These are phyloP conservation scores for Ophiocordyceps camponoti-rufipedis DNA, from an alignment of 2,329 filamentous ascomycete species.

Conservation along the genomic window DNA sequence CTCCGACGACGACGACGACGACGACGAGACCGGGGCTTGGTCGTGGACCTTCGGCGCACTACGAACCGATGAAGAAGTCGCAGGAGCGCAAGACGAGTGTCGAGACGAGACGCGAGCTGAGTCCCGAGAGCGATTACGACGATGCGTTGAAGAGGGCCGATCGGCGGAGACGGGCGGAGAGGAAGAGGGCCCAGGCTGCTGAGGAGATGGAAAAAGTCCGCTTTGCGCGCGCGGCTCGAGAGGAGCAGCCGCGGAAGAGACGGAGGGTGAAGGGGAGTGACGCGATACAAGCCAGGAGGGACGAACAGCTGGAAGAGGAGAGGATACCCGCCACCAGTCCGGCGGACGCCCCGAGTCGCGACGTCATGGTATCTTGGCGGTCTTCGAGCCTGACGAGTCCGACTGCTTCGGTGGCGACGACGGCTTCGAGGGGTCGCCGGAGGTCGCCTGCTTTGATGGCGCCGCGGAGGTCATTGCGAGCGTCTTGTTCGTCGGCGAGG, in stretches of 20 bases:
- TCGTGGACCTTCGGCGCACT: slow-evolving; percentile 19
- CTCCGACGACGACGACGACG: slow-evolving; percentile 11
- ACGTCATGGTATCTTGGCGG: neutral
- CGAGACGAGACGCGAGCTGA: slow-evolving; percentile 8
- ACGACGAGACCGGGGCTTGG: slow-evolving; percentile 6
- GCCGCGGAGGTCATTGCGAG: neutral
- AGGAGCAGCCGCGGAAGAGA: slow-evolving; percentile 11
- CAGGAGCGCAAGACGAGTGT: slow-evolving; percentile 19
- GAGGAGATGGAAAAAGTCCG: slow-evolving; percentile 23
- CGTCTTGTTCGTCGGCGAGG: neutral
- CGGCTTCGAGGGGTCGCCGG: neutral
- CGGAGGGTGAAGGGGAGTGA: neutral
- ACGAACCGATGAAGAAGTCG: slow-evolving; percentile 27
- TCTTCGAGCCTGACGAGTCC: neutral
- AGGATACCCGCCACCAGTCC: slow-evolving; percentile 21
- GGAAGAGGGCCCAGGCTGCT: slow-evolving; percentile 20
- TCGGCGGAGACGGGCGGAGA: slow-evolving; percentile 17
- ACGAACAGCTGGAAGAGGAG: slow-evolving; percentile 10
- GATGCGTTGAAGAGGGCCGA: slow-evolving; percentile 13
- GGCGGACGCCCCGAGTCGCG: slow-evolving; percentile 3
- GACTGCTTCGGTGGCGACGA: no score
- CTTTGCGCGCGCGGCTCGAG: slow-evolving; percentile 10
- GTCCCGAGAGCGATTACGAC: slow-evolving; percentile 16
- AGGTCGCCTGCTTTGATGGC: neutral
- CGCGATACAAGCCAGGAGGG: neutral